phyloP scores from a whole-genome alignment of 306 rosid genomes.

The Vigna radiata region DNA sequence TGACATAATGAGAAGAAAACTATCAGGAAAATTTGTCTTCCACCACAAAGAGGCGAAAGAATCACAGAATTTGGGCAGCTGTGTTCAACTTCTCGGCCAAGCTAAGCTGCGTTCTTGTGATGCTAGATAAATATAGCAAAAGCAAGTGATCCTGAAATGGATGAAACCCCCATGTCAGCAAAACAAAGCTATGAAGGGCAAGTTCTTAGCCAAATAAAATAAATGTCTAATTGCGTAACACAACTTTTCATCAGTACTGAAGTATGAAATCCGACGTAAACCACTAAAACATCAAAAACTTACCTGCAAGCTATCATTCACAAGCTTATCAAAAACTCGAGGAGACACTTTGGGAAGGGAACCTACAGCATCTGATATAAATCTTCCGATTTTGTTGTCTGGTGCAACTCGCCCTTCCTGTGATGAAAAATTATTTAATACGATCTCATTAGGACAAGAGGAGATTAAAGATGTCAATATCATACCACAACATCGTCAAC shows the following conservation, averaged over 20 bases:
- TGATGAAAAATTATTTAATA: slow-evolving; percentile 26
- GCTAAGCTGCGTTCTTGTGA: slow-evolving; percentile 86
- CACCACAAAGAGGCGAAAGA: not conserved
- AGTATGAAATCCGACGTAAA: not conserved
- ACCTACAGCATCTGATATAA: slow-evolving; percentile 69
- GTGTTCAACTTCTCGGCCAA: slow-evolving; percentile 94
- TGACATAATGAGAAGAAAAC: slow-evolving; percentile 9
- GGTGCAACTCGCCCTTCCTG: slow-evolving; percentile 84
- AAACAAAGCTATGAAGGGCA: not conserved
- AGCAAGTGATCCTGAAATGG: slow-evolving; percentile 79
- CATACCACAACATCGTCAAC: slow-evolving; percentile 90
- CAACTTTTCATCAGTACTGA: not conserved
- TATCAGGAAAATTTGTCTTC: slow-evolving; percentile 1
- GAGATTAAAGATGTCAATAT: not conserved
- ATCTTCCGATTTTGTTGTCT: slow-evolving; percentile 79
- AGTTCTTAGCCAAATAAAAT: slow-evolving; percentile 15
- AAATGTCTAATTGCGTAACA: not conserved
- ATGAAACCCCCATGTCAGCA: slow-evolving; percentile 17
- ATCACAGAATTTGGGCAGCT: slow-evolving; percentile 88
- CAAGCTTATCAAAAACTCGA: slow-evolving; percentile 76
- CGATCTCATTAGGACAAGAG: not conserved
- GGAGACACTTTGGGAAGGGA: slow-evolving; percentile 82
- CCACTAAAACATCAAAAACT: not conserved
- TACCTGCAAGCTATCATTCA: slow-evolving; percentile 87
- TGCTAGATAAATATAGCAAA: slow-evolving; percentile 82